Evolutionary conservation across 345 rosid genomes (phyloP).

Genomic region (Barbarea vulgaris): DNA sequence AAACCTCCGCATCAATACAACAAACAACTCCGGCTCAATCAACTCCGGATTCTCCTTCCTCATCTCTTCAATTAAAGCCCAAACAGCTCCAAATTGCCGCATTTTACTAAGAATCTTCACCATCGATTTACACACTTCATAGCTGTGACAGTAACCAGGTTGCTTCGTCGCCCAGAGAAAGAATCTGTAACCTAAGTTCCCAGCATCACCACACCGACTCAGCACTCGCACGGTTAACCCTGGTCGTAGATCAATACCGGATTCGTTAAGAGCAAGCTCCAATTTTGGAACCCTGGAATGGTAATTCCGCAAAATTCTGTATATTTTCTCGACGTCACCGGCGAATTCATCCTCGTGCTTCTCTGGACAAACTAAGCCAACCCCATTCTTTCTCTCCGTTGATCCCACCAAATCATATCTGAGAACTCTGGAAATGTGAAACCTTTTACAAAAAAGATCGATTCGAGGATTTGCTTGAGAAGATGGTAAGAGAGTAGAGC

Average conservation of each 20-base stretch:
- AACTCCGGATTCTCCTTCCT: constrained; percentile 61
- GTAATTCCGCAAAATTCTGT: constrained; percentile 69
- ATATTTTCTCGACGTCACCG: constrained; percentile 77
- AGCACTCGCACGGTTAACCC: constrained; percentile 74
- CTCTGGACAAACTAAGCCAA: constrained; percentile 52
- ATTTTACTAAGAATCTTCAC: constrained; percentile 76
- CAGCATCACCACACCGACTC: constrained; percentile 88
- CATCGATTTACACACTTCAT: constrained; percentile 78
- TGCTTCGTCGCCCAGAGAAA: constrained; percentile 84
- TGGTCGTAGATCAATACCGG: constrained; percentile 63
- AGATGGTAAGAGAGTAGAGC: constrained; percentile 18
- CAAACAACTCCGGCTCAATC: constrained; percentile 69
- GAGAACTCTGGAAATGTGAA: constrained; percentile 28
- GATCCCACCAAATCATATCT: neutral
- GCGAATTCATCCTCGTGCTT: constrained; percentile 61
- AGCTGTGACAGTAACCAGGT: constrained; percentile 68
- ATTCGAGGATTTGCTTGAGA: constrained; percentile 8
- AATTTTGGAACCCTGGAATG: constrained; percentile 75
- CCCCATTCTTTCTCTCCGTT: constrained; percentile 31
- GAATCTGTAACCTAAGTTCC: constrained; percentile 77
- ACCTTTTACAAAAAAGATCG: constrained; percentile 11
- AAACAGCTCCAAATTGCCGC: constrained; percentile 90
- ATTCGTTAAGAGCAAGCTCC: constrained; percentile 75
- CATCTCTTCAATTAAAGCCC: constrained; percentile 90
- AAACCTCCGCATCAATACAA: constrained; percentile 78